Percentiles rank a stretch among this genome's conserved stretches.
Evolutionary conservation across 441 rosid species (phyloP).

Genomic region (Raphanus hybrid): DNA sequence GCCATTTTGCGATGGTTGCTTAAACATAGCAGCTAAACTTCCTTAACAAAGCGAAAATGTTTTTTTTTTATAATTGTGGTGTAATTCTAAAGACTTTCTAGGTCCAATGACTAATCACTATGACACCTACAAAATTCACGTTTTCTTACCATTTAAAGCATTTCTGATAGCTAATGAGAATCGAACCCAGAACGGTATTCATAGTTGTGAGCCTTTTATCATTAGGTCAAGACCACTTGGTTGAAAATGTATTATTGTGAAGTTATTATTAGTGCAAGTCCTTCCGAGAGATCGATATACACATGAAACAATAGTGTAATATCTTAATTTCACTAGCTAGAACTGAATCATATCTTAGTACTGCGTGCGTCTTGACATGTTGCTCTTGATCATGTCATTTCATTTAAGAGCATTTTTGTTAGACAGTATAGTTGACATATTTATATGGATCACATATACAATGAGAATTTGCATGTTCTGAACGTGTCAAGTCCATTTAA

Average conservation of each 20-base stretch:
- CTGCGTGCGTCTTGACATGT: background rate
- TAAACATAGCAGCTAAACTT: background rate
- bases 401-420: background rate
- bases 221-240: too few species aligned
- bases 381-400: constrained; percentile 1
- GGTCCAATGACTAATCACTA: too few species aligned
- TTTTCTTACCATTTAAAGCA: too few species aligned
- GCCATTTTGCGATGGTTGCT: background rate
- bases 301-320: constrained; percentile 2
- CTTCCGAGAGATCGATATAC: background rate
- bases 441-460: background rate
- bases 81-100: too few species aligned
- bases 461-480: background rate
- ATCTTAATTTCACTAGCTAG: background rate
- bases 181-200: too few species aligned
- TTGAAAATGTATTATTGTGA: background rate
- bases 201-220: too few species aligned
- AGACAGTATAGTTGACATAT: background rate
- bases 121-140: too few species aligned
- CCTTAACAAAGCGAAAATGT: background rate
- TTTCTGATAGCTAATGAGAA: too few species aligned
- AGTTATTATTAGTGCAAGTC: background rate
- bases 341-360: background rate
- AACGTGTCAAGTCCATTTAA: background rate
- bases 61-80: too few species aligned